Evolutionary conservation across 2,329 filamentous ascomycete species (phyloP).

Genomic region (Rhexocercosporidium sp.): DNA sequence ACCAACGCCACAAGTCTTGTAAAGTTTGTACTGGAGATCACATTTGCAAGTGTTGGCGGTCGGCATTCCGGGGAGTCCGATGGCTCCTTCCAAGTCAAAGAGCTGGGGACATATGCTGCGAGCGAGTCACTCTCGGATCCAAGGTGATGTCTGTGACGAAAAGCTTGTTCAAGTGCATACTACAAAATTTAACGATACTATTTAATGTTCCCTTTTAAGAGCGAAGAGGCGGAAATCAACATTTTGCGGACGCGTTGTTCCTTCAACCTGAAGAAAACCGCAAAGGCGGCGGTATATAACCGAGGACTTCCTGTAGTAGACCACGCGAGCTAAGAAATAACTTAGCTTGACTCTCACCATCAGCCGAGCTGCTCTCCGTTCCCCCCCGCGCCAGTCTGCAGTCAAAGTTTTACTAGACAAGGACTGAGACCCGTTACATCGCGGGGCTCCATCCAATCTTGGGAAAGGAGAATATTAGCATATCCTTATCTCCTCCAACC

Average conservation of each 20-base stretch:
- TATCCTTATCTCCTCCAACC: constrained; percentile 4
- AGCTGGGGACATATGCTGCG: no score
- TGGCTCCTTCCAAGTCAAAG: not conserved
- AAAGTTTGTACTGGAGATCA: not conserved
- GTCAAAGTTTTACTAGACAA: not conserved
- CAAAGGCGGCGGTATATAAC: not conserved
- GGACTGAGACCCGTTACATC: not conserved
- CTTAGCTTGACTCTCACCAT: not conserved
- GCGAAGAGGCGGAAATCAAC: no score
- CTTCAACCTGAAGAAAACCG: no score
- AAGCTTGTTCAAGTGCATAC: no score
- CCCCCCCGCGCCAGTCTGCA: not conserved
- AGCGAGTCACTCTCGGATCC: no score
- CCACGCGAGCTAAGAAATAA: not conserved
- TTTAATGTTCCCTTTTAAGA: no score
- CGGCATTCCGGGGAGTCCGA: not conserved
- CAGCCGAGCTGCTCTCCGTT: not conserved
- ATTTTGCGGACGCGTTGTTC: no score
- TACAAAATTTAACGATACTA: no score
- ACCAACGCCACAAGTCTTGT: not conserved
- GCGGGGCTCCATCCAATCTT: not conserved
- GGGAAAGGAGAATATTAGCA: not conserved
- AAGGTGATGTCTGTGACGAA: no score
- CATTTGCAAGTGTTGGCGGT: not conserved
- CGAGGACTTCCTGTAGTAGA: not conserved